phyloP scores from a whole-genome alignment of 768 basidiomycete species.

The Lactarius evosmus region DNA sequence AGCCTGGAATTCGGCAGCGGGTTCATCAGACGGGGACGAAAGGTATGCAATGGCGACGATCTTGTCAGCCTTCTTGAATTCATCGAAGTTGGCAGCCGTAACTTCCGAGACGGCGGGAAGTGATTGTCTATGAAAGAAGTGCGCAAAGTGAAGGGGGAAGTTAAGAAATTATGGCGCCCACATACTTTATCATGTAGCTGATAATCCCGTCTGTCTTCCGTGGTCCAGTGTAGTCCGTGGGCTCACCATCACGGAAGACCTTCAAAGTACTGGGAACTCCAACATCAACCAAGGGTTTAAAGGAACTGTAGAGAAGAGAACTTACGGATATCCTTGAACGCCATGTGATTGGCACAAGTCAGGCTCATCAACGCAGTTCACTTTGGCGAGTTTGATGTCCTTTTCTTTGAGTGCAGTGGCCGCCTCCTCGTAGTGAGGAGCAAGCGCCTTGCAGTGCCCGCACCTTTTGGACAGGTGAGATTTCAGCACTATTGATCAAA shows the following conservation, averaged over 20 bases:
- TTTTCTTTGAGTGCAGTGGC: slow-evolving; percentile 90
- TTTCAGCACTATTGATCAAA: background rate
- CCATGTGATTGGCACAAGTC: slow-evolving; percentile 88
- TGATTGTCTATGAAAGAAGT: slow-evolving; percentile 62
- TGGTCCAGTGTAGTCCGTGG: slow-evolving; percentile 81
- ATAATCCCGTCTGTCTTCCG: slow-evolving; percentile 95
- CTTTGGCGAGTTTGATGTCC: slow-evolving; percentile 89
- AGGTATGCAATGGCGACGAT: slow-evolving; percentile 88
- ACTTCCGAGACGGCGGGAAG: slow-evolving; percentile 90
- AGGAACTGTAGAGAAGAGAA: slow-evolving; percentile 18
- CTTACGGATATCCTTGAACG: slow-evolving; percentile 92
- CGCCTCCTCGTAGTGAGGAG: slow-evolving; percentile 91
- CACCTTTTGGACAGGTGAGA: slow-evolving; percentile 51
- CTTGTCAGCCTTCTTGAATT: slow-evolving; percentile 87
- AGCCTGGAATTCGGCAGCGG: slow-evolving; percentile 69
- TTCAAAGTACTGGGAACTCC: slow-evolving; percentile 67
- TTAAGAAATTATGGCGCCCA: background rate
- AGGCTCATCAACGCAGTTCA: slow-evolving; percentile 93
- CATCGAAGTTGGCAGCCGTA: slow-evolving; percentile 68
- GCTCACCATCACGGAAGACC: slow-evolving; percentile 83
- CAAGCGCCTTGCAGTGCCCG: slow-evolving; percentile 94
- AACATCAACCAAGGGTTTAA: background rate
- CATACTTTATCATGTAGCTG: slow-evolving; percentile 92
- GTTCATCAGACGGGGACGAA: slow-evolving; percentile 64
- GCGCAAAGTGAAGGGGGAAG: slow-evolving; percentile 15